Percentiles rank a stretch among this genome's conserved stretches.
phyloP scores from a whole-genome alignment of 1,284 basidiomycete genomes.

The Sanghuangporus baumii region DNA sequence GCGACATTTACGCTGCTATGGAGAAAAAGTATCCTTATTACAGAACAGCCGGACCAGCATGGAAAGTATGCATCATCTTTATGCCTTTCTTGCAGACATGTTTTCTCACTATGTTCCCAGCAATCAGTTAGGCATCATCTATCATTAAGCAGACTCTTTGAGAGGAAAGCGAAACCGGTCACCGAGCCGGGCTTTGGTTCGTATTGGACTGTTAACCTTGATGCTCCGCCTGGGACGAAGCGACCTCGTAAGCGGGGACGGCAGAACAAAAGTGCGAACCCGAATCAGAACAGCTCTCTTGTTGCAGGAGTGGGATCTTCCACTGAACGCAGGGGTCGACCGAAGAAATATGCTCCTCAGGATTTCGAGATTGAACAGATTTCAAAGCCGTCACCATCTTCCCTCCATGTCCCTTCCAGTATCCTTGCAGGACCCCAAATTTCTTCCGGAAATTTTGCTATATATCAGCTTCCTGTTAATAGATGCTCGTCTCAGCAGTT shows the following conservation, averaged over 20 bases:
- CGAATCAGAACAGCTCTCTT: conserved; percentile 25
- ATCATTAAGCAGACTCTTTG: conserved; percentile 72
- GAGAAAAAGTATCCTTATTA: conserved; percentile 77
- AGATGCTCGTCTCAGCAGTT: conserved; percentile 3
- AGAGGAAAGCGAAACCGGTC: conserved; percentile 69
- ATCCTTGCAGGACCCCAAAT: neutral
- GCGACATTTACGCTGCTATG: conserved; percentile 79
- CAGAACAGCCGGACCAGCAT: conserved; percentile 68
- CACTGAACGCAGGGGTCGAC: conserved; percentile 36
- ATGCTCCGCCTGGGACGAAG: conserved; percentile 75
- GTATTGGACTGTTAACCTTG: conserved; percentile 78
- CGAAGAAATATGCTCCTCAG: conserved; percentile 32
- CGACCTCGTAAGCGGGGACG: conserved; percentile 75
- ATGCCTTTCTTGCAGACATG: conserved; percentile 7
- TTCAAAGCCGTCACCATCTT: conserved; percentile 2
- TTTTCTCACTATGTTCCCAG: conserved; percentile 31
- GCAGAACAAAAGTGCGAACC: conserved; percentile 38
- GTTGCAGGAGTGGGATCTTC: neutral
- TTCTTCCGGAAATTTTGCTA: neutral
- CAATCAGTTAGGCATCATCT: conserved; percentile 81
- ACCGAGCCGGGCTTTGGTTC: conserved; percentile 80
- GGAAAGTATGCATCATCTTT: conserved; percentile 52
- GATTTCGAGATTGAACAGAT: conserved; percentile 4
- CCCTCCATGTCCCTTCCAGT: neutral
- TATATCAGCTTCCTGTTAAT: neutral